Evolutionary conservation across 2,329 filamentous ascomycete genomes (phyloP).

Genomic region (Paraphoma chrysanthemicola): DNA sequence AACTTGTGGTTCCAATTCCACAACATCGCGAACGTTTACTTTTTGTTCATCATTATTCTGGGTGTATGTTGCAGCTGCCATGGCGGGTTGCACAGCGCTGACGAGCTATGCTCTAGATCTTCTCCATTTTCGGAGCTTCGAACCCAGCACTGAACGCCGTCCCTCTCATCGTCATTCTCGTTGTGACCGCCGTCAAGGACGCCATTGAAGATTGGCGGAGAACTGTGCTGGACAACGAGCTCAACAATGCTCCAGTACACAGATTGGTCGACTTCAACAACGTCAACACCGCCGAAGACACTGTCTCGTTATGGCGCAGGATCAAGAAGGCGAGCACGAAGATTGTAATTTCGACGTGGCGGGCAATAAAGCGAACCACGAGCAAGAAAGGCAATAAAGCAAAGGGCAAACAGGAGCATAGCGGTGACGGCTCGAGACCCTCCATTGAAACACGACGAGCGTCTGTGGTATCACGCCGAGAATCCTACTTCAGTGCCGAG

Average conservation of each 20-base stretch:
- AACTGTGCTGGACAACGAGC: slow-evolving; percentile 87
- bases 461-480: slow-evolving; percentile 62
- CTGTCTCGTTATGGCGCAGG: slow-evolving; percentile 82
- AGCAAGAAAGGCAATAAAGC: slow-evolving; percentile 32
- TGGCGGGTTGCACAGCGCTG: slow-evolving; percentile 17
- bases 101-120: slow-evolving; percentile 69
- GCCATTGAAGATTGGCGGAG: slow-evolving; percentile 94
- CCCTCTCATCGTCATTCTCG: slow-evolving; percentile 90
- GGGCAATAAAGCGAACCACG: slow-evolving; percentile 52
- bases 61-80: slow-evolving; percentile 68
- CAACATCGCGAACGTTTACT: slow-evolving; percentile 98
- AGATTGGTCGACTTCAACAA: slow-evolving; percentile 88
- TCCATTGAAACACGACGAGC: slow-evolving; percentile 71
- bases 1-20: slow-evolving; percentile 98
- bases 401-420: slow-evolving; percentile 54
- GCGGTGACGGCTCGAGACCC: slow-evolving; percentile 62
- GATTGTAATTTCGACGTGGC: slow-evolving; percentile 64
- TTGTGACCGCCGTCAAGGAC: slow-evolving; percentile 90
- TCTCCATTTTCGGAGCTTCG: slow-evolving; percentile 90
- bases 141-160: slow-evolving; percentile 91
- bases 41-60: slow-evolving; percentile 94
- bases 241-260: slow-evolving; percentile 96
- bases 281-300: slow-evolving; percentile 88
- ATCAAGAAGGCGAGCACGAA: slow-evolving; percentile 87
- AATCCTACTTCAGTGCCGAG: slow-evolving; percentile 60